Percentiles rank a stretch among this genome's conserved stretches.
phyloP scores from a whole-genome alignment of 192 early-diverging fungal genomes.

The Oehlia diaphana region DNA sequence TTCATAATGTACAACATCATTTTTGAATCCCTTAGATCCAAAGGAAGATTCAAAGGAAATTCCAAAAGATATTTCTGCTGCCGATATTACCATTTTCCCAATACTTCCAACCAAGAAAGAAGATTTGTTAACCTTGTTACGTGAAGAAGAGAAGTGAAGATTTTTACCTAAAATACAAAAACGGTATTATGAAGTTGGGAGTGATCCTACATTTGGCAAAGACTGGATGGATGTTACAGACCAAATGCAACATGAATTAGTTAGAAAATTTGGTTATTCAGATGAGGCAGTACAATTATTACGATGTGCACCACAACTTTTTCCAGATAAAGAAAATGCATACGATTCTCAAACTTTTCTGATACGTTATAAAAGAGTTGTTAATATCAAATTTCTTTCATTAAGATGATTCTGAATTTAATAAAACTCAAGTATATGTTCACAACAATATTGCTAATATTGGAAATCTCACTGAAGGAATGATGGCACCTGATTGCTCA shows the following conservation, averaged over 20 bases:
- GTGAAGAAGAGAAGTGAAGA: conserved; percentile 18
- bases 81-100: conserved; percentile 9
- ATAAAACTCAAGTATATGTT: conserved; percentile 25
- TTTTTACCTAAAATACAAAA: conserved; percentile 28
- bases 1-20: conserved; percentile 12
- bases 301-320: conserved; percentile 24
- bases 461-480: conserved; percentile 27
- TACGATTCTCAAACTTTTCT: too few species aligned
- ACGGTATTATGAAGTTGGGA: conserved; percentile 21
- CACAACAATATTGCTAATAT: conserved; percentile 16
- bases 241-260: conserved; percentile 20
- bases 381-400: conserved; percentile 1
- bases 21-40: conserved; percentile 8
- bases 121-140: conserved; percentile 10
- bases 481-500: conserved; percentile 19
- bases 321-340: not conserved
- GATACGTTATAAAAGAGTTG: not conserved
- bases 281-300: conserved; percentile 29
- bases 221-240: conserved; percentile 31
- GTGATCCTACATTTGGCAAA: not conserved
- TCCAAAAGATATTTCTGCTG: not conserved
- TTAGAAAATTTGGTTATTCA: conserved; percentile 22
- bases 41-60: conserved; percentile 5
- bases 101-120: conserved; percentile 23
- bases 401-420: conserved; percentile 17